Base-by-base conservation (phyloP, 2,329 filamentous ascomycete species). In the Xylaria sp. region DNA sequence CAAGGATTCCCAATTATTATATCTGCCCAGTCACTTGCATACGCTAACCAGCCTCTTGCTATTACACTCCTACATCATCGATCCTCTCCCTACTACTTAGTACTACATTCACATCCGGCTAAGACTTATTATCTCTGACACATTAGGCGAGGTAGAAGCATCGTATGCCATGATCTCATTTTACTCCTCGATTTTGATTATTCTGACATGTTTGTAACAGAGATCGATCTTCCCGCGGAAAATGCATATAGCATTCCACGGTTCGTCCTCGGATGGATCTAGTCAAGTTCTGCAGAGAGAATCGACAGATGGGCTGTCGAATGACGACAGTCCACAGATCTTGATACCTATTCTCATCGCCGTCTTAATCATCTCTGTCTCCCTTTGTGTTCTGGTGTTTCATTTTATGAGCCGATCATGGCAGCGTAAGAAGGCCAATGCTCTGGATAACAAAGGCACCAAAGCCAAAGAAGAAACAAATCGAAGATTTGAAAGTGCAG, bases 321-420 rank as follows among this genome's bases (percentile, higher is more conserved):
- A 38, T 9, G 17, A 23, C 13, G 51, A 11, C 9, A 20, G 26
- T n/a, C n/a, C 2, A 38, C 4, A 10, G 5, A 20, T 28, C 0
- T 5, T 51, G n/a, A 4, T 68, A 13, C n/a, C 42, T 6, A 61
- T 56, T 15, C 26, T 65, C 17, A 15, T 65, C n/a, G 17, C 31
- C 1, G 6, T 44, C 7, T 11, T 58, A 38, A 40, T 15, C 36
- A 40, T 4, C 36, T 40, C 36, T 10, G 4, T 51, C 20, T 51
- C 31, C 5, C 57, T 65, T n/a, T 68, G 65, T 28, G 9, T 56
- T 53, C 57, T 57, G 1, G 31, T 68, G 1, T 61, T 58, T 10
- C 17, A 57, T 46, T 3, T 58, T 2, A 68, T 65, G 31, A 48
- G 28, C 13, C 53, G 36, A 6, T 26, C 40, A 6, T 65, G 66